These are phyloP conservation scores for Rhizophora apiculata DNA, from an alignment of 345 rosid genomes.

Conservation along the genomic window DNA sequence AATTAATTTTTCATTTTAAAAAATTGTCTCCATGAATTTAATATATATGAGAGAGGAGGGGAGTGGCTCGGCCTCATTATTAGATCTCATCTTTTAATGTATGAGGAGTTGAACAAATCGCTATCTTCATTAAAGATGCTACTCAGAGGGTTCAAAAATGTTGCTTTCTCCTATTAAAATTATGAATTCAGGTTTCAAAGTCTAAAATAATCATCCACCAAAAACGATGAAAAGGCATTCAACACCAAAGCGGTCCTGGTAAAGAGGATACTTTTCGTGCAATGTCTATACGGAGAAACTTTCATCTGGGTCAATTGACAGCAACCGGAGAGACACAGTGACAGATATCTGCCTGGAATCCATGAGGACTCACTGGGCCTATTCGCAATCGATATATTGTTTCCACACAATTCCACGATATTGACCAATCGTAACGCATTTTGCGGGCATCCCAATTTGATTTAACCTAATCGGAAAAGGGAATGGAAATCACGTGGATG, in stretches of 20 bases:
- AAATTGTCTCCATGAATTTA: too few relatives aligned
- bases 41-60: too few relatives aligned
- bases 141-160: background rate
- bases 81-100: conserved; percentile 7
- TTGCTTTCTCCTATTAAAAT: conserved; percentile 19
- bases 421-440: background rate
- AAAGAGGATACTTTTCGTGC: too few relatives aligned
- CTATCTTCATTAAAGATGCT: conserved; percentile 20
- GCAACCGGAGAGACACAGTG: conserved; percentile 23
- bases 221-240: conserved; percentile 21
- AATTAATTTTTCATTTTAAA: too few relatives aligned
- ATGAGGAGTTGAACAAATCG: background rate
- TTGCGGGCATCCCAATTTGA: too few relatives aligned
- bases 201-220: conserved; percentile 25
- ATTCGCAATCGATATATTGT: background rate
- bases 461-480: too few relatives aligned
- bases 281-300: background rate
- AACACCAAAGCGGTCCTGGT: background rate
- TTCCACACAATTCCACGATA: background rate
- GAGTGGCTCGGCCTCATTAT: background rate
- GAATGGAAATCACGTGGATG: too few relatives aligned
- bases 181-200: conserved; percentile 12
- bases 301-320: conserved; percentile 14
- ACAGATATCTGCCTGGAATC: conserved; percentile 10
- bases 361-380: conserved; percentile 6